Base-by-base conservation (phyloP, 495 filamentous ascomycete species). In the Alectoria sarmentosa region DNA sequence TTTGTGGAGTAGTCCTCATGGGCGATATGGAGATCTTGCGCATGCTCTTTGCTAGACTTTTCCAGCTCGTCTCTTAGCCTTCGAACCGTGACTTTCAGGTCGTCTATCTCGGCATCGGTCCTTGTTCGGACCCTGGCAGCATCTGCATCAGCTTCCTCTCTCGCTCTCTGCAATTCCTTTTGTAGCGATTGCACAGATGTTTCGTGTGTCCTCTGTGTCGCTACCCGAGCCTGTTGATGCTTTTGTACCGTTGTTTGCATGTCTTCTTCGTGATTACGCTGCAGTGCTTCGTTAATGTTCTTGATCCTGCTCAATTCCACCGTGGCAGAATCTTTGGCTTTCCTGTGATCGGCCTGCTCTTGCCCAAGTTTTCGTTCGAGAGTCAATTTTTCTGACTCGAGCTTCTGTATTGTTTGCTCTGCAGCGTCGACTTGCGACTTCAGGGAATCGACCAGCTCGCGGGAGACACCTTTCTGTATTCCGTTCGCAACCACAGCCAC, bases 391-490 rank as follows among this genome's bases (percentile, higher is more conserved):
- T 88, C 85, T 6, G 83, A 78, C 68, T 91, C 85, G 55, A 87
- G 72, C 58, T 87, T 88, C 70, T 89, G 83, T 21, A 96, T 74
- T 0, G 83, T 82, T 64, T 85, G 80, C 34, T 80, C 84, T 65
- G 86, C 88, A 49, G 92, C 87, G 62, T 89, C 88, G 14, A 95
- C 72, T 72, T 96, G 87, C 8, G 82, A 81, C 61, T 89, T 85
- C 23, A 99, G 77, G 2, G 87, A 86, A 71, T 99, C 94, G 32
- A 98, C 82, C 66, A 94, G 75, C 69, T 92, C 87, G 39, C 89
- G 82, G 14, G 91, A 93, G 58, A 96, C 84, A 15, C 90, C 91
- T 69, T 91, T 91, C 71, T 91, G 84, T 34, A 90, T 79, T 1
- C 90, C 90, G 75, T 91, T 90, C 52, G 86, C 82, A 60, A 91